phyloP scores from a whole-genome alignment of 2,329 filamentous ascomycete species.

The Pyrenochaeta sp. region DNA sequence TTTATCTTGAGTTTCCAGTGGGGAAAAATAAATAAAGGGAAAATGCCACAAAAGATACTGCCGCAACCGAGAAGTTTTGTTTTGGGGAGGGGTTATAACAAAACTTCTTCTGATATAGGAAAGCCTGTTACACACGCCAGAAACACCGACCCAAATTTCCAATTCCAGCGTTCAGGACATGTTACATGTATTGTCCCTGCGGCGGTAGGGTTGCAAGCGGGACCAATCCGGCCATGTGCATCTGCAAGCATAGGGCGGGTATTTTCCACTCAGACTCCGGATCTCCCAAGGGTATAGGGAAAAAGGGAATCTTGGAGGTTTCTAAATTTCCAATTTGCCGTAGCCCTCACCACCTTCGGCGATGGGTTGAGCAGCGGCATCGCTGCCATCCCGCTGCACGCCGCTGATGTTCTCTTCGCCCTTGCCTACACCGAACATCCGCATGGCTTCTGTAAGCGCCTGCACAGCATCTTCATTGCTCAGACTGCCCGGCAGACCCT shows the following conservation, averaged over 20 bases:
- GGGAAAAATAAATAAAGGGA: too few relatives aligned
- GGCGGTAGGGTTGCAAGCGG: neutral
- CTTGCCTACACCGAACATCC: slow-evolving; percentile 46
- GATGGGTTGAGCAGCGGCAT: slow-evolving; percentile 37
- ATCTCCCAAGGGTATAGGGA: neutral
- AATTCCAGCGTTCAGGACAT: neutral
- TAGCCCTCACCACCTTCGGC: slow-evolving; percentile 45
- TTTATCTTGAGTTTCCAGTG: too few relatives aligned
- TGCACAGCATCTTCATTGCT: slow-evolving; percentile 43
- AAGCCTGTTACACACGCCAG: too few relatives aligned
- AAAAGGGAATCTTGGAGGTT: neutral
- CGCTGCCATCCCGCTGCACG: slow-evolving; percentile 39
- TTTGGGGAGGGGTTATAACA: too few relatives aligned
- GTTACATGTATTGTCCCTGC: neutral
- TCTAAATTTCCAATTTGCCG: slow-evolving; percentile 45
- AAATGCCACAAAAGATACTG: too few relatives aligned
- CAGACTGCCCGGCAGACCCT: slow-evolving; percentile 42
- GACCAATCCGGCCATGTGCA: neutral
- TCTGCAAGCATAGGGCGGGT: neutral
- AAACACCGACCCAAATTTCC: neutral
- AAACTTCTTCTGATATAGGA: too few relatives aligned
- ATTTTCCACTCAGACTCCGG: neutral
- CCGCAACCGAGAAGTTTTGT: too few relatives aligned
- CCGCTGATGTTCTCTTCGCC: slow-evolving; percentile 46
- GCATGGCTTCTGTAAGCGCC: slow-evolving; percentile 45